Evolutionary conservation across 371 early-diverging fungal species (phyloP), one percentile per base, ranked within the genome.

Genomic region (Choanephora cucurbitarum): DNA sequence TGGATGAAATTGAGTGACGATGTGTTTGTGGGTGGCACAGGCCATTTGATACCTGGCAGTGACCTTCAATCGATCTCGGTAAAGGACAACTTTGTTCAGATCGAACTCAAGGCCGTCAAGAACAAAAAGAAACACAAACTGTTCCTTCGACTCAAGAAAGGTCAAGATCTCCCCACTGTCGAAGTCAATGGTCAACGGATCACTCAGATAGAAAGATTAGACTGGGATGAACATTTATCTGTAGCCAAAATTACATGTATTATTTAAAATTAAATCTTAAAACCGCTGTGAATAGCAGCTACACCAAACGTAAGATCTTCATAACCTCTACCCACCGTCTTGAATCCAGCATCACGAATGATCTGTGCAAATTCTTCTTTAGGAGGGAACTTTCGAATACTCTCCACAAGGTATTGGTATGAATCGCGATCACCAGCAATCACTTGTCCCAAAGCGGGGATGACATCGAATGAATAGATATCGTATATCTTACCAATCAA

Each of bases 321-420:
- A 69, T 91, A 96, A 3, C 95, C 96, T 47, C 85, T 77, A 17
- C 93, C 95, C 33, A 94, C 84, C 3, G 90, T 84, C n/a, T 84
- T 83, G 75, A 98, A 98, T 17, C 98, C 97, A 19, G 91, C 90
- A 34, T 91, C 85, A 51, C 85, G 77, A 66, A 98, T 95, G 77
- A 98, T 92, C 57, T 86, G 69, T 4, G 91, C 91, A 82, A 98
- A 98, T 60, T 84, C 82, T 49, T 82, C 79, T 79, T 98, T 97
- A n/a, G 84, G 66, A 23, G 96, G 96, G 83, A 98, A 98, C 72
- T 87, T 87, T 60, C 96, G 88, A 60, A 98, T 98, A 57, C 91
- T 91, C 67, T 98, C 98, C n/a, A 98, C 98, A n/a, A 98, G 82
- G 66, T 98, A 98, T 72, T 96, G 92, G 69, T 98, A 98, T 23